Conservation (phyloP, 2,329 filamentous ascomycete species). For the Diaporthe sp. region DNA sequence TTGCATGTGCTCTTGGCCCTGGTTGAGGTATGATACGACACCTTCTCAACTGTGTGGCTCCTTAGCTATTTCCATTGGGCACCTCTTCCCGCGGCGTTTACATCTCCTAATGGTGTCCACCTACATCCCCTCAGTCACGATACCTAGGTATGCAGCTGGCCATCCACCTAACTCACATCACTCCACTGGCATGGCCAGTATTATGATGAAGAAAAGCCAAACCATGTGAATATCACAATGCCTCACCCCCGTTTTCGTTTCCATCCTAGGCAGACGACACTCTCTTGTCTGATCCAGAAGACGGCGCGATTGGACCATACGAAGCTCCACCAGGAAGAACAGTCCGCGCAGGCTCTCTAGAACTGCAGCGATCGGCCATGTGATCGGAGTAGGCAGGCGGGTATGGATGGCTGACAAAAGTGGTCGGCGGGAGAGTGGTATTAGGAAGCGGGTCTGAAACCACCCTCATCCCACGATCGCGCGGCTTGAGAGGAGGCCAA, state of each 20-base stretch:
- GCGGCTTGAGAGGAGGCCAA: neutral
- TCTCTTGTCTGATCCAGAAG: neutral
- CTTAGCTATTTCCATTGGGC: neutral
- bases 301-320: neutral
- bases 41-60: neutral
- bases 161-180: neutral
- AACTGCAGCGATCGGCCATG: too few species aligned
- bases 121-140: neutral
- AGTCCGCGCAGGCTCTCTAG: neutral
- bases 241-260: fast-evolving
- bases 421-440: neutral
- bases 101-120: neutral
- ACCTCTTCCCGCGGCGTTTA: neutral
- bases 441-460: neutral
- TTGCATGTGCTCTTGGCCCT: neutral
- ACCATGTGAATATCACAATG: too few species aligned
- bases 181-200: neutral
- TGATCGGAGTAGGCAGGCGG: too few species aligned
- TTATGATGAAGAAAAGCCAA: too few species aligned
- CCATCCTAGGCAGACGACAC: neutral
- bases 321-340: neutral
- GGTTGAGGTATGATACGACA: neutral
- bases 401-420: neutral
- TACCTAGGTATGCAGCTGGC: too few species aligned
- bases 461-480: neutral